Conservation (phyloP, 2,329 filamentous ascomycete genomes). For the Neurospora crassa region DNA sequence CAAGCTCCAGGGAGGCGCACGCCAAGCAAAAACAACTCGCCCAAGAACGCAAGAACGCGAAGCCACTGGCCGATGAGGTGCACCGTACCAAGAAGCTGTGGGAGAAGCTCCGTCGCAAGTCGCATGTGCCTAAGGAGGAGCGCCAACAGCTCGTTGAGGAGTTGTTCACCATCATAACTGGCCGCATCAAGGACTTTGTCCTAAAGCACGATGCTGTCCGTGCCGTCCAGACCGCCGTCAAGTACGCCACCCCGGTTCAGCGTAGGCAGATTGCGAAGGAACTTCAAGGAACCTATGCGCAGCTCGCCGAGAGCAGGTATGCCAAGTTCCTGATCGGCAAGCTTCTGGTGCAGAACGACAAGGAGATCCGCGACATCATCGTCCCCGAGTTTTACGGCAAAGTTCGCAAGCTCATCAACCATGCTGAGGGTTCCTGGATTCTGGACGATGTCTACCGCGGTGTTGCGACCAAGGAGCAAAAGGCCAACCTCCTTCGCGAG, state of each 20-base stretch:
- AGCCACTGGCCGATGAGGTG: slow-evolving; percentile 85
- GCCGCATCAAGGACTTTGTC: slow-evolving; percentile 87
- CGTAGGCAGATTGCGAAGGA: slow-evolving; percentile 79
- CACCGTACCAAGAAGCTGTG: slow-evolving; percentile 90
- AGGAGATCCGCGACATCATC: slow-evolving; percentile 77
- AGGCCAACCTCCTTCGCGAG: slow-evolving; percentile 74
- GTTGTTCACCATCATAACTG: slow-evolving; percentile 84
- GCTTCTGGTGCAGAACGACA: slow-evolving; percentile 83
- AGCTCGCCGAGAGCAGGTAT: slow-evolving; percentile 88
- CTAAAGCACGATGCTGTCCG: slow-evolving; percentile 98
- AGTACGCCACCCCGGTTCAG: slow-evolving; percentile 82
- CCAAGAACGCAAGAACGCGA: slow-evolving; percentile 81
- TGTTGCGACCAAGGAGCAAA: slow-evolving; percentile 78
- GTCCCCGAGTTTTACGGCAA: slow-evolving; percentile 93
- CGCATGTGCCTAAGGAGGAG: slow-evolving; percentile 83
- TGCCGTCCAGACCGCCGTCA: slow-evolving; percentile 92
- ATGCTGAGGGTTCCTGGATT: slow-evolving; percentile 95
- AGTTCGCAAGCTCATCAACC: slow-evolving; percentile 87
- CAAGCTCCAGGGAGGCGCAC: slow-evolving; percentile 77
- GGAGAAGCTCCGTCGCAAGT: slow-evolving; percentile 88
- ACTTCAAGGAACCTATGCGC: slow-evolving; percentile 72
- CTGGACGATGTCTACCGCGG: slow-evolving; percentile 92
- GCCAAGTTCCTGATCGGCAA: slow-evolving; percentile 97
- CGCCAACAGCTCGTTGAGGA: slow-evolving; percentile 79
- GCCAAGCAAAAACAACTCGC: slow-evolving; percentile 84